These are phyloP conservation scores for Phialophora chinensis DNA, from an alignment of 2,329 filamentous ascomycete genomes.

Conservation along the genomic window DNA sequence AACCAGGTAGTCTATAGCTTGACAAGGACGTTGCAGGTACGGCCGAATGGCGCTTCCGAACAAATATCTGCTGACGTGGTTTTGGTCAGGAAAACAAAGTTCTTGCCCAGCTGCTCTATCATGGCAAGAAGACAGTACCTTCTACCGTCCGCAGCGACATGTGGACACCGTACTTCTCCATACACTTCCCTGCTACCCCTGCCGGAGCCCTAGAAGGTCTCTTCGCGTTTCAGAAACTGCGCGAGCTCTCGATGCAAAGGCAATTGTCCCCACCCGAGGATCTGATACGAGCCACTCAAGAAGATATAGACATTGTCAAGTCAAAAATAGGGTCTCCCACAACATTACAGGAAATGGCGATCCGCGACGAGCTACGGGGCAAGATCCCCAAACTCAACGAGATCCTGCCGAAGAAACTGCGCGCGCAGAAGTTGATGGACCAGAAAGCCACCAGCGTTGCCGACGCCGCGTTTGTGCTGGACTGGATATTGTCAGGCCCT, in stretches of 20 bases:
- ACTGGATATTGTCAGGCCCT: constrained; percentile 53
- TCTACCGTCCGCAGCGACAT: constrained; percentile 64
- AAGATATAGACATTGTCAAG: constrained; percentile 46
- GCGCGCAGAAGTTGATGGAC: constrained; percentile 64
- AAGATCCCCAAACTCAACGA: constrained; percentile 51
- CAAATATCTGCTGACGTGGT: constrained; percentile 15
- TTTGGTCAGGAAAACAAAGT: constrained; percentile 55
- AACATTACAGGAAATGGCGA: constrained; percentile 27
- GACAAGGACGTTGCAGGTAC: constrained; percentile 61
- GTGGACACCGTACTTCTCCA: constrained; percentile 65
- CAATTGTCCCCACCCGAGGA: constrained; percentile 58
- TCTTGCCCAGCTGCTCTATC: constrained; percentile 64
- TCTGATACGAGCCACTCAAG: constrained; percentile 52
- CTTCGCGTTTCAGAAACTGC: constrained; percentile 62
- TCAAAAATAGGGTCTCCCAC: constrained; percentile 44
- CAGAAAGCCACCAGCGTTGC: constrained; percentile 69
- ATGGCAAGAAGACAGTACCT: constrained; percentile 68
- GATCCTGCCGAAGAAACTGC: constrained; percentile 54
- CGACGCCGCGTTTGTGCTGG: constrained; percentile 63
- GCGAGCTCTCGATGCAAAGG: constrained; percentile 65
- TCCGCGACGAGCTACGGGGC: constrained; percentile 44
- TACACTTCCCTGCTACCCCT: constrained; percentile 58
- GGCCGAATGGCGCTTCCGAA: neutral
- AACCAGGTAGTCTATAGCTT: constrained; percentile 70
- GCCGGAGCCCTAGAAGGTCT: constrained; percentile 55